Conservation (phyloP, 208 protist species). For the Lotmaria passim region DNA sequence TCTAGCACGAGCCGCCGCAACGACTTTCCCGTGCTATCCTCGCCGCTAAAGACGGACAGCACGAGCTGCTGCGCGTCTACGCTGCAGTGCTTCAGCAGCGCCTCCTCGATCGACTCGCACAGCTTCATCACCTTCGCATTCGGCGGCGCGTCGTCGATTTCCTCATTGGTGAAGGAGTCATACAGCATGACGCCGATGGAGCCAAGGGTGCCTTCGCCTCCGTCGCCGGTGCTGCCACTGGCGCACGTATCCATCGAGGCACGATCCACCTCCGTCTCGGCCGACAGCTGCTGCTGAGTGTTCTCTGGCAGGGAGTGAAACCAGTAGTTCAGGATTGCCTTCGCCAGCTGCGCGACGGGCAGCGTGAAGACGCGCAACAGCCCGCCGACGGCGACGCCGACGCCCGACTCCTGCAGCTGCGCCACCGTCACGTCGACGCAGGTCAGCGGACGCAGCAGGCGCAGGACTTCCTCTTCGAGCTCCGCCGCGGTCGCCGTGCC, state of each 20-base stretch:
- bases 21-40: constrained; percentile 33
- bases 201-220: constrained; percentile 41
- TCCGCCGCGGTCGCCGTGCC: constrained; percentile 16
- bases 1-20: constrained; percentile 62
- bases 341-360: constrained; percentile 47
- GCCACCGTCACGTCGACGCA: constrained; percentile 49
- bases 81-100: constrained; percentile 29
- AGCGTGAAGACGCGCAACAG: constrained; percentile 49
- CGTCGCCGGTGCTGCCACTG: constrained; percentile 31
- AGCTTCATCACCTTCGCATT: constrained; percentile 39
- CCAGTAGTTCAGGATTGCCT: constrained; percentile 79
- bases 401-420: constrained; percentile 56
- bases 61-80: constrained; percentile 50
- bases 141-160: constrained; percentile 53
- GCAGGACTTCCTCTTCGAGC: constrained; percentile 42
- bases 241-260: constrained; percentile 53
- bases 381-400: constrained; percentile 68
- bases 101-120: constrained; percentile 41
- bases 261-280: constrained; percentile 49
- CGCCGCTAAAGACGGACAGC: constrained; percentile 38
- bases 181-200: constrained; percentile 65
- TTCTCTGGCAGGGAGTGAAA: constrained; percentile 56
- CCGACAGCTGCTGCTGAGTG: constrained; percentile 44
- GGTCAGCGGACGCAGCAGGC: constrained; percentile 48
- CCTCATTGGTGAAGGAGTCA: constrained; percentile 74